These are phyloP conservation scores for Pyrenophora teres DNA, from an alignment of 2,329 filamentous ascomycete genomes.

Conservation along the genomic window DNA sequence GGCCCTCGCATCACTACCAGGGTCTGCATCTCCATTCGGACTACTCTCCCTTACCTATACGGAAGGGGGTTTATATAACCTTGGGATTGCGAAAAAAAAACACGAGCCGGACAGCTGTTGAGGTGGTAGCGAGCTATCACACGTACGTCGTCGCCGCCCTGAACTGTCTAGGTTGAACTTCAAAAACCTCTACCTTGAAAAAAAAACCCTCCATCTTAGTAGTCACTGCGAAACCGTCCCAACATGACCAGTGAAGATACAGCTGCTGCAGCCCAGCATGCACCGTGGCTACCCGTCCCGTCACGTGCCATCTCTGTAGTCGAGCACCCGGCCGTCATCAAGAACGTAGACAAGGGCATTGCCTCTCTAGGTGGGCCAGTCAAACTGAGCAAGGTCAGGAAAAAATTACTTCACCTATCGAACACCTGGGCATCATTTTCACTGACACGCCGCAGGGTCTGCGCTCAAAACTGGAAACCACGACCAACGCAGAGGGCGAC, in stretches of 20 bases:
- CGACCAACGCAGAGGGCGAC: constrained; percentile 25
- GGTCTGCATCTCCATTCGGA: neutral
- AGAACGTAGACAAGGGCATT: constrained; percentile 67
- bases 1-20: neutral
- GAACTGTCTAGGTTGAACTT: neutral
- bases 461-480: constrained; percentile 33
- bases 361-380: constrained; percentile 63
- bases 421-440: neutral
- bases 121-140: no score
- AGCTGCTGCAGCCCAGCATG: constrained; percentile 15
- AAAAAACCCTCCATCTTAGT: no score
- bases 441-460: constrained; percentile 31
- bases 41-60: no score
- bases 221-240: no score
- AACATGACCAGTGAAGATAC: constrained; percentile 18
- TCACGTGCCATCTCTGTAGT: constrained; percentile 61
- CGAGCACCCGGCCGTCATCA: constrained; percentile 70
- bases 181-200: no score
- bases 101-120: no score
- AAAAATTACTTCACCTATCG: constrained; percentile 3
- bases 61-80: no score
- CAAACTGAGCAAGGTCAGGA: constrained; percentile 58
- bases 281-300: constrained; percentile 58
- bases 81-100: no score
- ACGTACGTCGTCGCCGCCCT: neutral